Evolutionary conservation across 2,329 filamentous ascomycete genomes (phyloP).

Genomic region (Cercospora sp.): DNA sequence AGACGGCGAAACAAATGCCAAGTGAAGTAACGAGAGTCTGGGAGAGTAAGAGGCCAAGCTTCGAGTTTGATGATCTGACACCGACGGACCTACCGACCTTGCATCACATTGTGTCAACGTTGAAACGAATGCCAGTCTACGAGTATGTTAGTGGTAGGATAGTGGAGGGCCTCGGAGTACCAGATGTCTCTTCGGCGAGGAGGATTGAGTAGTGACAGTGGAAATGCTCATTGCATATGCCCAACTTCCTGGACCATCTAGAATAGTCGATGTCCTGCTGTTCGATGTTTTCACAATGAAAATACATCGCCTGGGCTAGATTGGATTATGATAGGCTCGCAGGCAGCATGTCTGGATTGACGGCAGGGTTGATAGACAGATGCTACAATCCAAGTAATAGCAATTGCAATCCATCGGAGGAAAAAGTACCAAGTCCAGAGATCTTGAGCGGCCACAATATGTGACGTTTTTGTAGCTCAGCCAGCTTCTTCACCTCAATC

Average conservation of each 20-base stretch:
- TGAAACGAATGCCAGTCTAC: not conserved
- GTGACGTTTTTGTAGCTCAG: not conserved
- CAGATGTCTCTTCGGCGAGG: not conserved
- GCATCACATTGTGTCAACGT: not conserved
- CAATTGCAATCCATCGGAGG: no score
- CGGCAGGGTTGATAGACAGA: not conserved
- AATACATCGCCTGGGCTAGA: not conserved
- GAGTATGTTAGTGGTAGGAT: not conserved
- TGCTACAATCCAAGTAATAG: not conserved
- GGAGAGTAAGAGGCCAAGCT: not conserved
- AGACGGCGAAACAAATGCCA: not conserved
- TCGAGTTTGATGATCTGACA: not conserved
- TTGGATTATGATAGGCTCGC: not conserved
- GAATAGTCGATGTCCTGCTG: not conserved
- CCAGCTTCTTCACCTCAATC: not conserved
- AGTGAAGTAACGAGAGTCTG: not conserved
- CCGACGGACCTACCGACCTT: not conserved
- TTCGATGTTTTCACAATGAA: not conserved
- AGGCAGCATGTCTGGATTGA: not conserved
- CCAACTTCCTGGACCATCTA: not conserved
- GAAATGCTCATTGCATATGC: not conserved
- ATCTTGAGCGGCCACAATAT: not conserved
- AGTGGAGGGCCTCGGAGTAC: constrained; percentile 8
- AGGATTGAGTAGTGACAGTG: not conserved
- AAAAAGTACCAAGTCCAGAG: not conserved